Base-by-base conservation (phyloP, 176 grass and related monocot species). In the Paspalum vaginatum region DNA sequence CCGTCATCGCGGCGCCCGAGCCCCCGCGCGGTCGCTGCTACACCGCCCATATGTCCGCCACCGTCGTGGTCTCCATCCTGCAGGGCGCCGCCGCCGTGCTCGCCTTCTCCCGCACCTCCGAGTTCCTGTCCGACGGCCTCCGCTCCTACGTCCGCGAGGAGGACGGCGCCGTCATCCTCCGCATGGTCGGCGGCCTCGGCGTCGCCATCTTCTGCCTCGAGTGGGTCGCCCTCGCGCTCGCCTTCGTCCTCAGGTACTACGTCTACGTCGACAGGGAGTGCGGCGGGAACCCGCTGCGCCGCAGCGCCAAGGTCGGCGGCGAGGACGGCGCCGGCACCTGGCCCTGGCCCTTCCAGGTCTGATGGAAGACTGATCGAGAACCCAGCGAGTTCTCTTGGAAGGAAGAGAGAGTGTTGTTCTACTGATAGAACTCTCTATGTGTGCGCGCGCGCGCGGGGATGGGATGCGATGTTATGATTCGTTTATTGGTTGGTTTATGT, bases 141-240 rank as follows among this genome's bases (percentile, higher is more conserved):
- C 58, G 20, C 56, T 93, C 90, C 17, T 97, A 97, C 68, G 94
- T 99, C 76, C 87, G 84, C 63, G 84, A 91, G 90, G 97, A 99
- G 74, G 91, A 99, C 61, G 93, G 90, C 39, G 79, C 86, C 49
- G 87, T 99, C 76, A 99, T 99, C 78, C 85, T 99, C 64, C 88
- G 90, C 78, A 99, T 99, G 97, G 72, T 99, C 26, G 97, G 97
- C 3, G 93, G 97, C 0, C 86, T 99, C 85, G 97, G 93, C 62
- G 65, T 99, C 64, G 85, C 86, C 85, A 86, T 99, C 66, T 99
- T 99, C 93, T 92, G 90, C 76, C 78, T 99, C 64, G 97, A 99
- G 82, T 99, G 97, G 97, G 82, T 93, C 41, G 79, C 89, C 6
- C 90, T 99, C 24, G 91, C 93, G 42, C 87, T 99, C 81, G 97